A percentile compares a stretch with the other conserved stretches of the same genome.
phyloP scores from a whole-genome alignment of 768 basidiomycete genomes.

The Kwoniella newhampshirensis region DNA sequence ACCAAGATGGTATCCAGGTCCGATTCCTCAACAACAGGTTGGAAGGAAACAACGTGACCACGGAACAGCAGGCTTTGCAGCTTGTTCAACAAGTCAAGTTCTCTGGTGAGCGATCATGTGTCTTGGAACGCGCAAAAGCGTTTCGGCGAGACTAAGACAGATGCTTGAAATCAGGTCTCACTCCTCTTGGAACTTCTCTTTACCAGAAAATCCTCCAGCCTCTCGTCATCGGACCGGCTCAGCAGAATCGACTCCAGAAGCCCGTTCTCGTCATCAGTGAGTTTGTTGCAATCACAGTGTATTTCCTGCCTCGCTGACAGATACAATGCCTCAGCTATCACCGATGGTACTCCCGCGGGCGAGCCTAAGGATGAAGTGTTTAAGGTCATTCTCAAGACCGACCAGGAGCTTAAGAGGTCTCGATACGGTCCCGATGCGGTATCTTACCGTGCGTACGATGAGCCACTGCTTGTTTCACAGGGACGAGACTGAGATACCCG shows the following conservation, averaged over 20 bases:
- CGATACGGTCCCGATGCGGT: slow-evolving; percentile 51
- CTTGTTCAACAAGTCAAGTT: slow-evolving; percentile 55
- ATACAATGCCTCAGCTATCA: slow-evolving; percentile 22
- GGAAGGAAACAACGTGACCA: slow-evolving; percentile 54
- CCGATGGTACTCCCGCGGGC: slow-evolving; percentile 45
- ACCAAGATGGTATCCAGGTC: slow-evolving; percentile 56
- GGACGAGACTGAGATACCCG: not conserved
- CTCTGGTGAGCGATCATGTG: slow-evolving; percentile 34
- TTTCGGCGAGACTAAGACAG: slow-evolving; percentile 43
- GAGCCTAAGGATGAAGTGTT: slow-evolving; percentile 50
- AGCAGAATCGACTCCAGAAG: slow-evolving; percentile 51
- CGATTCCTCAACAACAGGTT: slow-evolving; percentile 55
- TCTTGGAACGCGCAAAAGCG: too few relatives aligned
- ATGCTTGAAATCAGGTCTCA: slow-evolving; percentile 49
- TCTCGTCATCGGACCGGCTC: slow-evolving; percentile 54
- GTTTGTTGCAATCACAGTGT: slow-evolving; percentile 5
- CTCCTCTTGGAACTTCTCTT: slow-evolving; percentile 54
- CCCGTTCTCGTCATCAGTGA: slow-evolving; percentile 55
- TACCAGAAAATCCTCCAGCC: slow-evolving; percentile 55
- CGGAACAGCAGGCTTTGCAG: slow-evolving; percentile 48
- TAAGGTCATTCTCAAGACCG: slow-evolving; percentile 50
- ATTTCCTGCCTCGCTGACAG: slow-evolving; percentile 1
- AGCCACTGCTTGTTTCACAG: not conserved
- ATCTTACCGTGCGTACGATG: slow-evolving; percentile 51
- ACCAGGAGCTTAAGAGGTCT: slow-evolving; percentile 47